Percentiles rank a stretch among this genome's conserved stretches.
phyloP scores from a whole-genome alignment of 306 rosid species.

The Castanea sativa region DNA sequence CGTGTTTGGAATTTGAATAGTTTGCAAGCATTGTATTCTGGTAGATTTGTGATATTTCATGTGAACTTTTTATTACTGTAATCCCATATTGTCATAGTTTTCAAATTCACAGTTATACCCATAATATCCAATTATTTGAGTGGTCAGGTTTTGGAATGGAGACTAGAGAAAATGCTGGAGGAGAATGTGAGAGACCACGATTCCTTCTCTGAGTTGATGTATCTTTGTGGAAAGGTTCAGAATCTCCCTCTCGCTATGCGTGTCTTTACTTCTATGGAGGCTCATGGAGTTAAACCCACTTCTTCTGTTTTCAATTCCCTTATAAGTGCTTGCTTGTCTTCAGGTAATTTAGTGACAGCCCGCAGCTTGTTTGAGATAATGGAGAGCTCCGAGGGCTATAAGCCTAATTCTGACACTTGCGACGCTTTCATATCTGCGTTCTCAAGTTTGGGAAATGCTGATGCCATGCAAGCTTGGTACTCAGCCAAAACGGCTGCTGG shows the following conservation, averaged over 20 bases:
- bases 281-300: slow-evolving; percentile 53
- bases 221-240: slow-evolving; percentile 47
- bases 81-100: background rate
- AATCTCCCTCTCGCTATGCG: slow-evolving; percentile 51
- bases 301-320: slow-evolving; percentile 58
- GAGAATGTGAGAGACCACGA: slow-evolving; percentile 40
- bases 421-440: slow-evolving; percentile 47
- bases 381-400: slow-evolving; percentile 51
- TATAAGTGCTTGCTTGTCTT: slow-evolving; percentile 53
- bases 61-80: background rate
- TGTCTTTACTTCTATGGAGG: slow-evolving; percentile 59
- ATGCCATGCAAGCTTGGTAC: slow-evolving; percentile 62
- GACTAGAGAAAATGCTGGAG: slow-evolving; percentile 55
- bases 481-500: slow-evolving; percentile 50
- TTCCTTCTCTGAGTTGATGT: slow-evolving; percentile 48
- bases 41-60: background rate
- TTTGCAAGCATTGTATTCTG: background rate
- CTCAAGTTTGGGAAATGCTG: slow-evolving; percentile 41
- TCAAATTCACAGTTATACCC: background rate
- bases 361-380: slow-evolving; percentile 62
- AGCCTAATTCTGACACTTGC: slow-evolving; percentile 50
- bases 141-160: slow-evolving; percentile 74
- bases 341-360: slow-evolving; percentile 45
- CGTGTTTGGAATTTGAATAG: background rate
- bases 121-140: slow-evolving; percentile 2